A percentile compares a stretch with the other conserved stretches of the same genome.
phyloP scores from a whole-genome alignment of 257 asterid genomes.

The Solanum chiquidenum region DNA sequence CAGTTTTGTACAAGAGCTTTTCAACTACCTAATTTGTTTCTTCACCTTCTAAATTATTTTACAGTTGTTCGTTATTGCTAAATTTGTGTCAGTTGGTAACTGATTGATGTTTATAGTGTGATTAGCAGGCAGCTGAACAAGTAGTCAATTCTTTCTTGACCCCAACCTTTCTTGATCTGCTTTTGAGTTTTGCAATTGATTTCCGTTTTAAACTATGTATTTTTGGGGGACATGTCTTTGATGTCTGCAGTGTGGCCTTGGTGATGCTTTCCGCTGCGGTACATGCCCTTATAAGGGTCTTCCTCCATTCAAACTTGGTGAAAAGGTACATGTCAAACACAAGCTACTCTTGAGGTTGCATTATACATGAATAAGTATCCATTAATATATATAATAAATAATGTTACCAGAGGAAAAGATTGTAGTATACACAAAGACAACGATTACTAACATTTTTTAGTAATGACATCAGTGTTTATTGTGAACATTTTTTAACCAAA shows the following conservation, averaged over 20 bases:
- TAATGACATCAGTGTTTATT: neutral
- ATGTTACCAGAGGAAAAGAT: neutral
- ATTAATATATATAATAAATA: neutral
- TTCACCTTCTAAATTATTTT: neutral
- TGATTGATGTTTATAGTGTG: neutral
- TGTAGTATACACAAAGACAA: neutral
- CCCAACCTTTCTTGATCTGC: neutral
- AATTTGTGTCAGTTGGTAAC: neutral
- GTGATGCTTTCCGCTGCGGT: conserved; percentile 93
- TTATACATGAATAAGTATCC: neutral
- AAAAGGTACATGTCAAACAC: conserved; percentile 44
- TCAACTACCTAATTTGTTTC: neutral
- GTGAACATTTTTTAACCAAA: neutral
- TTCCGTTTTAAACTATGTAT: neutral
- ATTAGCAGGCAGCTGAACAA: neutral
- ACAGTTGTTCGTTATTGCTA: too few relatives aligned
- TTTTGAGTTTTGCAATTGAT: neutral
- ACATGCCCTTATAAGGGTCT: conserved; percentile 97
- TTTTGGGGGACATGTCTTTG: neutral
- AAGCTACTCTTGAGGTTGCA: neutral
- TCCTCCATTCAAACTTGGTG: conserved; percentile 75
- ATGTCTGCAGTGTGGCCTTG: conserved; percentile 78
- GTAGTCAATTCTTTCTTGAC: neutral
- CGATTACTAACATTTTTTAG: neutral
- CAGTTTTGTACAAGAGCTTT: neutral